Conservation (phyloP, 768 basidiomycete genomes). For the Boletus bicolor region DNA sequence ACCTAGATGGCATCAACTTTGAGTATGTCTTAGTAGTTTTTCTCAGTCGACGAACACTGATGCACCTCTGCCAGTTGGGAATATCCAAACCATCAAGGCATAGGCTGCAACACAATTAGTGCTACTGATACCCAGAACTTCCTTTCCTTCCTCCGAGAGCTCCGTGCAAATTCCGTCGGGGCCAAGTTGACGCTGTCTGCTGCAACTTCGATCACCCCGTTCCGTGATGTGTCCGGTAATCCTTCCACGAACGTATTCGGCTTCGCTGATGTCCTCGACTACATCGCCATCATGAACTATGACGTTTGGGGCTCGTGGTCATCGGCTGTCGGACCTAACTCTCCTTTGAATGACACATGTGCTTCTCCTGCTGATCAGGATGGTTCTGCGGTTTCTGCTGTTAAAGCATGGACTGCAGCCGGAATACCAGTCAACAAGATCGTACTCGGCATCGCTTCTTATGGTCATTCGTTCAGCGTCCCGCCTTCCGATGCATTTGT, state of each 20-base stretch:
- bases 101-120: constrained; percentile 64
- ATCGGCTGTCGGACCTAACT: constrained; percentile 67
- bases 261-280: constrained; percentile 69
- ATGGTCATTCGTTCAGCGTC: constrained; percentile 71
- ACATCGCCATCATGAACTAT: constrained; percentile 64
- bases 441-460: constrained; percentile 77
- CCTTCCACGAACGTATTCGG: constrained; percentile 68
- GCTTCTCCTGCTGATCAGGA: constrained; percentile 51
- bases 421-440: constrained; percentile 70
- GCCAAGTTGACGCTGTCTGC: constrained; percentile 63
- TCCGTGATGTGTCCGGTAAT: constrained; percentile 51
- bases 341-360: constrained; percentile 79
- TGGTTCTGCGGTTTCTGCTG: constrained; percentile 76
- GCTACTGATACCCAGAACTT: constrained; percentile 70
- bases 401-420: constrained; percentile 69
- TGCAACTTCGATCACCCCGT: constrained; percentile 64
- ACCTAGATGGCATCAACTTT: constrained; percentile 52
- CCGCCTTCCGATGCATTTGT: constrained; percentile 36
- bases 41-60: background rate
- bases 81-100: constrained; percentile 65
- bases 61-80: constrained; percentile 64
- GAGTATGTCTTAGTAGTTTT: constrained; percentile 18
- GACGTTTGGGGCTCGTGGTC: constrained; percentile 56
- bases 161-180: constrained; percentile 52
- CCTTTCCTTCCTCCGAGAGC: constrained; percentile 66